Evolutionary conservation across 257 asterid species (phyloP).

Genomic region (Anisodus acutangulus): DNA sequence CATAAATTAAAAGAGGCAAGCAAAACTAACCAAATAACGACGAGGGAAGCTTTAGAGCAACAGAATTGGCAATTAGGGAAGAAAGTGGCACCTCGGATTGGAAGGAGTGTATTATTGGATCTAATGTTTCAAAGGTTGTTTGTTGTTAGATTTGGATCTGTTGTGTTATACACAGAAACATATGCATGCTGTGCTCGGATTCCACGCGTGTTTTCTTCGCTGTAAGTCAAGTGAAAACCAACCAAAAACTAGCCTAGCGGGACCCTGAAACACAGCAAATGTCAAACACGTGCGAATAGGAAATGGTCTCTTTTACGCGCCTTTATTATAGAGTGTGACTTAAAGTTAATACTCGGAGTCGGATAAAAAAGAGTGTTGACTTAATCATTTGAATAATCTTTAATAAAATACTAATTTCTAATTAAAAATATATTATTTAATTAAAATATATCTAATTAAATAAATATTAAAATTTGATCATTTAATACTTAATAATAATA

Average conservation of each 20-base stretch:
- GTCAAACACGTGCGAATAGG: conserved; percentile 22
- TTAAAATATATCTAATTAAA: too few relatives aligned
- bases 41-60: background rate
- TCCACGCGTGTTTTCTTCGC: conserved; percentile 16
- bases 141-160: conserved; percentile 25
- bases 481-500: too few relatives aligned
- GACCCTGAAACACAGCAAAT: conserved; percentile 28
- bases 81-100: background rate
- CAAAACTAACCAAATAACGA: conserved; percentile 26
- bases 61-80: background rate
- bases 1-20: background rate
- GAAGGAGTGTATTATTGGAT: background rate
- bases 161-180: background rate
- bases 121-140: conserved; percentile 7
- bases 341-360: background rate
- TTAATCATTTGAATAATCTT: too few relatives aligned
- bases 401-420: too few relatives aligned
- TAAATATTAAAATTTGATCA: too few relatives aligned
- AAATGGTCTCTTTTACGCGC: background rate
- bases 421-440: too few relatives aligned
- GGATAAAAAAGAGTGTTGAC: too few relatives aligned
- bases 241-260: conserved; percentile 22
- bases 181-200: background rate
- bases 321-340: background rate
- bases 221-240: conserved; percentile 21